These are phyloP conservation scores for Helotiales sp. DNA, from an alignment of 2,329 filamentous ascomycete species.

Conservation along the genomic window DNA sequence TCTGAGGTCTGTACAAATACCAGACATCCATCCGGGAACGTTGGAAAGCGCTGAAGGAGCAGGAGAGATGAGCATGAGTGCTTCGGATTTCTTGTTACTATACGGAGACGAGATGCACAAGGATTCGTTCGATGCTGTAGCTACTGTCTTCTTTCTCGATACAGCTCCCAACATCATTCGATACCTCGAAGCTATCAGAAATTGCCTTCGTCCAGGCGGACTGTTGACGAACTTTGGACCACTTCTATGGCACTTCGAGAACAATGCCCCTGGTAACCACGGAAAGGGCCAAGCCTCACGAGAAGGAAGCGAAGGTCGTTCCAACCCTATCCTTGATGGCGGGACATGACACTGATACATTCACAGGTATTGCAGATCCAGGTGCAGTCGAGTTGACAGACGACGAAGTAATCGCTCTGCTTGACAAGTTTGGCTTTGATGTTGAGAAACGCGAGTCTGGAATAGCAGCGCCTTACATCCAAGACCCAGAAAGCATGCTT, in stretches of 20 bases:
- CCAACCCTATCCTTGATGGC: background rate
- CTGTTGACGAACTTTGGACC: conserved; percentile 89
- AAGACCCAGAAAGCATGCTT: conserved; percentile 82
- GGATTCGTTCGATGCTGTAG: conserved; percentile 74
- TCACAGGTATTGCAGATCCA: conserved; percentile 76
- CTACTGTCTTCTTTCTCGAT: conserved; percentile 94
- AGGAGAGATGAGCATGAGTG: conserved; percentile 87
- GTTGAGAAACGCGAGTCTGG: conserved; percentile 63
- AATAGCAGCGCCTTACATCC: conserved; percentile 80
- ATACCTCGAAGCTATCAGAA: conserved; percentile 80
- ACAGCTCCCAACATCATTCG: conserved; percentile 91
- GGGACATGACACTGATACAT: conserved; percentile 1
- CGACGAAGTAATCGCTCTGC: conserved; percentile 79
- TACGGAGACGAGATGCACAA: conserved; percentile 67
- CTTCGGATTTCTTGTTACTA: conserved; percentile 87
- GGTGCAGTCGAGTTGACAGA: conserved; percentile 88
- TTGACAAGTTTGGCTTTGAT: conserved; percentile 74
- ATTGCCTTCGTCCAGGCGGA: conserved; percentile 76
- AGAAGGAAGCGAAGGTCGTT: conserved; percentile 46
- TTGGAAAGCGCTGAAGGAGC: conserved; percentile 41
- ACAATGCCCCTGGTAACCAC: conserved; percentile 61
- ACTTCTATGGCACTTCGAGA: conserved; percentile 93
- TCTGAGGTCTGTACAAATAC: conserved; percentile 69
- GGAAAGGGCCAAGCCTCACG: conserved; percentile 52
- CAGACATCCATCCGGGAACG: conserved; percentile 74